phyloP scores from a whole-genome alignment of 2,329 filamentous ascomycete genomes.

The Fusarium avenaceum region DNA sequence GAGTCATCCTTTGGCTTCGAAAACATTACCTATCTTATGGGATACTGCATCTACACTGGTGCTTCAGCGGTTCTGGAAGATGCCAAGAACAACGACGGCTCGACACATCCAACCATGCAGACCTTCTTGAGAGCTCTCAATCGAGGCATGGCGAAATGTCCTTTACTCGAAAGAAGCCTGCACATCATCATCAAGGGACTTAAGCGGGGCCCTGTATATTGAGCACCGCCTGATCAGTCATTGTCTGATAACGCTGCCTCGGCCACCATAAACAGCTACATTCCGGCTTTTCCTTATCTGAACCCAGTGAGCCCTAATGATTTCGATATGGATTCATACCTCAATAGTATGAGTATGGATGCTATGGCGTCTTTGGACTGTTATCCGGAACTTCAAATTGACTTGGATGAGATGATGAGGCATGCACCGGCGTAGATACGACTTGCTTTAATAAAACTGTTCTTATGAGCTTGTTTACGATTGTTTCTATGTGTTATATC shows the following conservation, averaged over 20 bases:
- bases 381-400: slow-evolving; percentile 14
- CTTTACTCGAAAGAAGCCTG: slow-evolving; percentile 2
- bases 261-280: slow-evolving; percentile 5
- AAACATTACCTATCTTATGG: slow-evolving; percentile 19
- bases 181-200: slow-evolving; percentile 19
- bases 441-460: too few species aligned
- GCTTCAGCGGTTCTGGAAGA: slow-evolving; percentile 13
- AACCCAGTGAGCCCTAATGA: slow-evolving; percentile 8
- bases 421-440: neutral
- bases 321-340: slow-evolving; percentile 12
- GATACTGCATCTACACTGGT: slow-evolving; percentile 11
- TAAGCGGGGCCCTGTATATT: neutral
- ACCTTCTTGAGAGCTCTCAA: slow-evolving; percentile 10
- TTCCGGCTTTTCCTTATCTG: slow-evolving; percentile 11
- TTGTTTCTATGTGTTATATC: too few species aligned
- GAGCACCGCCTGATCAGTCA: neutral
- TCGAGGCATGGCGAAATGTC: slow-evolving; percentile 9
- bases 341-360: slow-evolving; percentile 16
- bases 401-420: slow-evolving; percentile 15
- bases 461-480: too few species aligned
- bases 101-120: slow-evolving; percentile 14
- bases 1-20: slow-evolving; percentile 14
- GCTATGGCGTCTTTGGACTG: slow-evolving; percentile 11
- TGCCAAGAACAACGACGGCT: slow-evolving; percentile 1
- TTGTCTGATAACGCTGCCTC: neutral